A percentile compares a stretch with the other conserved stretches of the same genome.
Conservation (phyloP, 2,329 filamentous ascomycete genomes). For the Fusarium heterosporum region DNA sequence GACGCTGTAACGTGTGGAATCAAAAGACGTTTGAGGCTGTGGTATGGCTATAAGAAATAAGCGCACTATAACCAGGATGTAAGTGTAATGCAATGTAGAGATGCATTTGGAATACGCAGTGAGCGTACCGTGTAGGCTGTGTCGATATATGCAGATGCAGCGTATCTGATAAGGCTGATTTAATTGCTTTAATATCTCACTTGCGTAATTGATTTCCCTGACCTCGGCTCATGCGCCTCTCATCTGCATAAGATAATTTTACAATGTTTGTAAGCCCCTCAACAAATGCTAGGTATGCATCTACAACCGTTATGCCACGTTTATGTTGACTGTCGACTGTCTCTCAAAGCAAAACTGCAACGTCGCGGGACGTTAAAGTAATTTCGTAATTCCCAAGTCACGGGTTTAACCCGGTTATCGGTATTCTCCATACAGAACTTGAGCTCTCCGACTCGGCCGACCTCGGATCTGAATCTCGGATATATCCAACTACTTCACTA, state of each 20-base stretch:
- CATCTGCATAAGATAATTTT: not conserved
- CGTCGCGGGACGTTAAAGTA: not conserved
- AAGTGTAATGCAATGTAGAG: not conserved
- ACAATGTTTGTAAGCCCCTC: not conserved
- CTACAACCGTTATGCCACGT: not conserved
- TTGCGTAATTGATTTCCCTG: not conserved
- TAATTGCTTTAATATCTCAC: not conserved
- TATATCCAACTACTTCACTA: not conserved
- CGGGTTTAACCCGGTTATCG: not conserved
- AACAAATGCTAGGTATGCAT: not conserved
- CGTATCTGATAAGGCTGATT: not conserved
- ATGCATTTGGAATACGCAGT: constrained; percentile 1
- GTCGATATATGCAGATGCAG: not conserved
- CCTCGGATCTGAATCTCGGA: constrained; percentile 14
- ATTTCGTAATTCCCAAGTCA: not conserved
- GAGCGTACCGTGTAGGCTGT: not conserved
- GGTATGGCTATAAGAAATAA: not conserved
- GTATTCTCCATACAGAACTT: constrained; percentile 13
- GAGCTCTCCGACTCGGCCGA: constrained; percentile 26
- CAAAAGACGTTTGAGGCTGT: not conserved
- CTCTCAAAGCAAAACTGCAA: not conserved
- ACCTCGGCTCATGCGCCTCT: not conserved
- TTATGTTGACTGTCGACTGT: not conserved
- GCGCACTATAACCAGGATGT: too few relatives aligned
- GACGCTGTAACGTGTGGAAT: not conserved